These are phyloP conservation scores for Kluyveromyces siamensis DNA, from an alignment of 805 yeast genomes.

Conservation along the genomic window DNA sequence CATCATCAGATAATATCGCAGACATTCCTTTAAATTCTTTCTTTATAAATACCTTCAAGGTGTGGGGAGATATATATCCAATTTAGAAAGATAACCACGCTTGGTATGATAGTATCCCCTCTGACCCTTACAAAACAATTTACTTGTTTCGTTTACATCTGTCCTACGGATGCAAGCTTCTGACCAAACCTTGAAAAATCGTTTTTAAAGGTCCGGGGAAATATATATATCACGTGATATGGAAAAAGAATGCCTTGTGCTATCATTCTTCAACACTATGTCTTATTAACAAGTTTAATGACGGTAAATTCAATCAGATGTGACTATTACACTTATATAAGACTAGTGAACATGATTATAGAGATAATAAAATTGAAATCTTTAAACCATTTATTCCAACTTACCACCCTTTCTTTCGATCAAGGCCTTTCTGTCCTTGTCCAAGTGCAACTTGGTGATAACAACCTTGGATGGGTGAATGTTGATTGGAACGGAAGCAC, in stretches of 20 bases:
- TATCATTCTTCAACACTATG: no score
- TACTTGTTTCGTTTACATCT: no score
- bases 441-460: constrained; percentile 96
- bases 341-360: constrained; percentile 8
- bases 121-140: no score
- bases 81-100: no score
- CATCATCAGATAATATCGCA: constrained; percentile 25
- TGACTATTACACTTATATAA: constrained; percentile 9
- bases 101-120: no score
- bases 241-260: no score
- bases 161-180: no score
- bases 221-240: not conserved
- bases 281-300: not conserved
- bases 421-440: constrained; percentile 97
- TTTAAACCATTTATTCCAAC: constrained; percentile 55
- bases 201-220: not conserved
- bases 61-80: not conserved
- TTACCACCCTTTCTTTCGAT: constrained; percentile 97
- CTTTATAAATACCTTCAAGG: not conserved
- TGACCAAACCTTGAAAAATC: not conserved
- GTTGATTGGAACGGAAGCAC: constrained; percentile 95
- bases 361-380: constrained; percentile 4
- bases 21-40: constrained; percentile 15
- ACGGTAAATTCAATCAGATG: not conserved
- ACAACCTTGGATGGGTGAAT: constrained; percentile 98